Base-by-base conservation (phyloP, 169 alveolate genomes). In the Toxoplasma gondii region DNA sequence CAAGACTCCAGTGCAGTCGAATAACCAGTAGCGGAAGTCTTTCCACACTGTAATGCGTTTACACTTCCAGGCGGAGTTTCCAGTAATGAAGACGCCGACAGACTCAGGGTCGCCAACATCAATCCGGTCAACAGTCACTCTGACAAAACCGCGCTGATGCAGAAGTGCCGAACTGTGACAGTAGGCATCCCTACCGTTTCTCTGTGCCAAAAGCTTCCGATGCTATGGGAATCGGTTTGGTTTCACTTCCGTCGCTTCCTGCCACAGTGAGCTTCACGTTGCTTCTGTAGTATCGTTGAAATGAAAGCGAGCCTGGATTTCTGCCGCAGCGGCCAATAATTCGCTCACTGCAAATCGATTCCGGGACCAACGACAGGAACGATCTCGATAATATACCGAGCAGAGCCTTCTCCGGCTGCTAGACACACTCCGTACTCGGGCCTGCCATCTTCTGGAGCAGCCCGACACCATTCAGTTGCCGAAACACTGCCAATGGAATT, bases 341-440 rank as follows among this genome's bases (percentile, higher is more conserved):
- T 17, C 27, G 17, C 92, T 54, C 43, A 93, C 95, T 88, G 96
- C 58, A 98, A 87, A 95, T 97, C 97, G 22, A 96, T 94, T 54
- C 97, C 98, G 64, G 97, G 97, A 38, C 96, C 96, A 1, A 91
- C 95, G 29, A 97, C 95, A 5, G 99, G 98, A 54, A 95, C 96
- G 45, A 98, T 97, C 64, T 98, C 99, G 43, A 98, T 97, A 93
- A 95, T 96, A 93, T 98, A 98, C 19, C 96, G 96, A 22, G 98
- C 97, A 58, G 97, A 97, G 38, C 98, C 97, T 16, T 53, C 93
- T 22, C 93, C 90, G 64, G 95, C 97, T 58, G 98, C 97, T 38
- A 96, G 93, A 69, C 99, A 98, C 70, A 97, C 97, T 78, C 97
- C 99, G 94, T 96, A 97, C 81, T 97, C 98, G n/a, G 98, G 97